Percentiles rank a stretch among this genome's conserved stretches.
Evolutionary conservation across 2,329 filamentous ascomycete species (phyloP).

Genomic region (Verticillium nonalfalfae): DNA sequence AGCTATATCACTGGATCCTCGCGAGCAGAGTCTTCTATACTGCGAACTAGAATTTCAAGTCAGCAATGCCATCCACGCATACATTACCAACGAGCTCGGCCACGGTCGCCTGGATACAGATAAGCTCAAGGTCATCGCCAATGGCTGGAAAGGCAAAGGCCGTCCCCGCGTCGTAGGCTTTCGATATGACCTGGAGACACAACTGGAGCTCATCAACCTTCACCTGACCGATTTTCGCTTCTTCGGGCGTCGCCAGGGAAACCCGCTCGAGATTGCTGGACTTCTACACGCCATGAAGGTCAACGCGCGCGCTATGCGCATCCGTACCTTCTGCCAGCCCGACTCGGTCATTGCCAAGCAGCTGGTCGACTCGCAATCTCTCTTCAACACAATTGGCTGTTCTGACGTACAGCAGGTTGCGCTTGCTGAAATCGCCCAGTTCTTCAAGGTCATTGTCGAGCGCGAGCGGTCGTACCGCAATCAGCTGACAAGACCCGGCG

Average conservation of each 20-base stretch:
- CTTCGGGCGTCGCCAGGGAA: constrained; percentile 39
- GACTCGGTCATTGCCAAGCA: constrained; percentile 54
- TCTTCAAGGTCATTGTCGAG: constrained; percentile 47
- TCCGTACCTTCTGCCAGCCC: constrained; percentile 52
- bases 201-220: constrained; percentile 45
- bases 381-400: constrained; percentile 43
- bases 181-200: constrained; percentile 54
- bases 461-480: constrained; percentile 29
- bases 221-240: constrained; percentile 49
- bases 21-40: constrained; percentile 53
- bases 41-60: constrained; percentile 52
- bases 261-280: constrained; percentile 34
- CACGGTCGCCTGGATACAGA: constrained; percentile 46
- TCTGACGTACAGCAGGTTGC: constrained; percentile 35
- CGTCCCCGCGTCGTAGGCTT: constrained; percentile 50
- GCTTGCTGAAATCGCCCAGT: constrained; percentile 43
- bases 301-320: constrained; percentile 44
- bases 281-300: constrained; percentile 45
- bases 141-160: constrained; percentile 45
- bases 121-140: constrained; percentile 44
- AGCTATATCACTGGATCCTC: constrained; percentile 44
- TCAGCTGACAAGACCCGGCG: constrained; percentile 8
- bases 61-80: constrained; percentile 43
- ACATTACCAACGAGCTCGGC: constrained; percentile 46
- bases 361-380: constrained; percentile 43